Evolutionary conservation across 2,329 filamentous ascomycete genomes (phyloP), one percentile per base, ranked within the genome.

Genomic region (Sarocladium oryzae): DNA sequence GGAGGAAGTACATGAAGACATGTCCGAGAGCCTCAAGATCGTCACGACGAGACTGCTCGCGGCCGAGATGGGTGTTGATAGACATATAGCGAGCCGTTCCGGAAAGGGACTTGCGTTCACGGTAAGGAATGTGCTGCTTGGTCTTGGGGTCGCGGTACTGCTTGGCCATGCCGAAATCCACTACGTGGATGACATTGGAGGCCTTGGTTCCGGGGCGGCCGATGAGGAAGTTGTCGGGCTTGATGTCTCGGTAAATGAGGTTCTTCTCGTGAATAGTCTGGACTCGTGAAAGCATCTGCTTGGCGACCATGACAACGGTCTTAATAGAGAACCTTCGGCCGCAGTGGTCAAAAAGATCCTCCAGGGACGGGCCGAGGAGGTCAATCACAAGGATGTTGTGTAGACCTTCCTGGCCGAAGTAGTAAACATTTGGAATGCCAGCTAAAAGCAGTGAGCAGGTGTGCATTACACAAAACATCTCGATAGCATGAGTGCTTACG

Each of bases 101-200:
- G 3, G 92, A 97, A 54, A 99, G 76, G 4, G 92, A 96, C 73
- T 99, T 99, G 62, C 93, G 84, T 74, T 97, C 93, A 63, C 93
- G 83, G 69, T 97, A 97, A 11, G 93, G 91, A 60, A 97, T 97
- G 72, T 99, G 93, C 70, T 97, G 93, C 73, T 97, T 97, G 33
- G 93, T 96, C 78, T 97, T 97, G 52, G 93, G 93, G 62, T 99
- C 93, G 61, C 93, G 86, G 71, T 97, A 99, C 69, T 97, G 93
- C 76, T 99, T 99, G 56, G 93, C 93, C 93, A 99, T 97, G 63
- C 93, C 93, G 63, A 99, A 99, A 70, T 99, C 93, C 62, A 99
- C 91, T 33, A 97, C 93, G 66, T 99, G 92, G 59, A 99, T 96
- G 52, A 97, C 90, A 68, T 96, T 97, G 63, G 91, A 88, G n/a